Base-by-base conservation (phyloP, 495 filamentous ascomycete species). In the Penicillium waksmanii region DNA sequence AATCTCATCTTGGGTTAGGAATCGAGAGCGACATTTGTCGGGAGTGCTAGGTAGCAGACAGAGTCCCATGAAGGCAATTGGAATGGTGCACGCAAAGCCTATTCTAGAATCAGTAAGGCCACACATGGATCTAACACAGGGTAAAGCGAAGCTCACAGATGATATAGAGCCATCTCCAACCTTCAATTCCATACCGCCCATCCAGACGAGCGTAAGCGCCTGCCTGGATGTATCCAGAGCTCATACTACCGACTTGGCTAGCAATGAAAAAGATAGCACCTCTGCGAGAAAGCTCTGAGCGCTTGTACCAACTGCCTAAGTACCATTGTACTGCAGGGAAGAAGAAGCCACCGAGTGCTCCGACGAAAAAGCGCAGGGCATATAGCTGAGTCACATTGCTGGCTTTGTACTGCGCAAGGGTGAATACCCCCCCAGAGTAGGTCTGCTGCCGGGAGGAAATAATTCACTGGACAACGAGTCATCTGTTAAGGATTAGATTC, bases 261-360 rank as follows among this genome's bases (percentile, higher is more conserved):
- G 71, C 73, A 44, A 76, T 66, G 53, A 78, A 79, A 61, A 81
- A 82, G 35, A 79, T 63, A 8, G 74, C 77, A 5, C 71, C 77
- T 27, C 80, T 69, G 15, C 76, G 71, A 13, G 69, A 71, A 6
- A 75, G 55, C 55, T 75, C 72, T 9, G 66, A 63, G 36, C 68
- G 60, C 34, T 69, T 66, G 33, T 75, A 75, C 70, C 72, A 75
- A 19, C 70, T 56, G 25, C 72, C 72, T 15, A 75, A 56, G 46
- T 66, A 66, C 66, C 63, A 68, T 43, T 68, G 63, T 0, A 69
- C 66, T 5, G 66, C 68, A 6, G 92, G 92, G 5, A 95, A 91
- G 64, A 95, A 96, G 23, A 82, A 80, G 0, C 87, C 92, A 38
- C 91, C 92, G 3, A 96, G 83, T 54, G 94, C 91, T 33, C 92